phyloP scores from a whole-genome alignment of 805 yeast genomes.

The Suhomyces emberorum region DNA sequence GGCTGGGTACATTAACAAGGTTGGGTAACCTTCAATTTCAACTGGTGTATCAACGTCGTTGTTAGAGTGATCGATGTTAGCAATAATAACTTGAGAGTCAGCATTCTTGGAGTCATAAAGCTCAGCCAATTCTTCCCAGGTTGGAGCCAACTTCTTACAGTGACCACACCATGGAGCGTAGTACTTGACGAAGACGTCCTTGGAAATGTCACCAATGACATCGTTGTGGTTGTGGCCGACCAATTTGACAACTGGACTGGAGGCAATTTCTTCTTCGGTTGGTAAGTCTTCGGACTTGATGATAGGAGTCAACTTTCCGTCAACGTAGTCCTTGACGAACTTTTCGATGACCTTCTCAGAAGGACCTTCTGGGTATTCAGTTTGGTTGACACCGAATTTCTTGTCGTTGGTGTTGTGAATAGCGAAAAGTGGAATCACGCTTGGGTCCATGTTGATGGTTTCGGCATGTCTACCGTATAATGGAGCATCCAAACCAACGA shows the following conservation, averaged over 20 bases:
- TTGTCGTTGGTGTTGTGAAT: slow-evolving; percentile 72
- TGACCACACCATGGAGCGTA: slow-evolving; percentile 99
- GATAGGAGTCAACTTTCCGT: slow-evolving; percentile 66
- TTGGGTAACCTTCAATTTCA: slow-evolving; percentile 87
- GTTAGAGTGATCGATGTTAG: slow-evolving; percentile 83
- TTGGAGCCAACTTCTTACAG: slow-evolving; percentile 88
- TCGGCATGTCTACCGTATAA: slow-evolving; percentile 83
- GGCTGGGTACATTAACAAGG: slow-evolving; percentile 87
- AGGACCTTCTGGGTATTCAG: slow-evolving; percentile 44
- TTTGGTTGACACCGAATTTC: slow-evolving; percentile 78
- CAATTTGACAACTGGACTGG: slow-evolving; percentile 61
- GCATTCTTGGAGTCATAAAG: slow-evolving; percentile 52
- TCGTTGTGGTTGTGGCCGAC: slow-evolving; percentile 83
- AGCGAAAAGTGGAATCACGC: slow-evolving; percentile 81
- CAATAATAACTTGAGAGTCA: slow-evolving; percentile 59
- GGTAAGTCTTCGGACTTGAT: slow-evolving; percentile 88
- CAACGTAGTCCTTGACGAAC: slow-evolving; percentile 61
- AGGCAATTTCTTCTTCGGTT: slow-evolving; percentile 62
- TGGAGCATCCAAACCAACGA: slow-evolving; percentile 84
- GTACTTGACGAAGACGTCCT: slow-evolving; percentile 83
- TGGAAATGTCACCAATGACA: slow-evolving; percentile 51
- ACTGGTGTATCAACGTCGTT: slow-evolving; percentile 76
- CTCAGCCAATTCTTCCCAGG: slow-evolving; percentile 81
- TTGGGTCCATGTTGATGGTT: slow-evolving; percentile 76
- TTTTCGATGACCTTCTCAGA: slow-evolving; percentile 47